Conservation (phyloP, 768 basidiomycete genomes). For the Lentinula lateritia region DNA sequence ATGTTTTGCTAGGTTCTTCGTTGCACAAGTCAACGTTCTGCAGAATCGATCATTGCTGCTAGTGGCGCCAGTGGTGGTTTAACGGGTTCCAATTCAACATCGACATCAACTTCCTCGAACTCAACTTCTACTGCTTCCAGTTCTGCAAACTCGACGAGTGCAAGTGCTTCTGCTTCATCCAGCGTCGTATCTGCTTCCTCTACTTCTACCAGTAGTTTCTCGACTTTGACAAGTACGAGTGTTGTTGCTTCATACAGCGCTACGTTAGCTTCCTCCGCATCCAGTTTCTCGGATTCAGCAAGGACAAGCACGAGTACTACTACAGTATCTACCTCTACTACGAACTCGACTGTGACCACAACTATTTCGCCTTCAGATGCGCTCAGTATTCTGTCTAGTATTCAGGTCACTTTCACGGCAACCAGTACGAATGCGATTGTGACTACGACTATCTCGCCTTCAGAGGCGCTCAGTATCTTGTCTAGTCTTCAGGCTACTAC, state of each 20-base stretch:
- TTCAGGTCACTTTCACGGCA: neutral
- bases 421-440: neutral
- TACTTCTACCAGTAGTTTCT: neutral
- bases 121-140: neutral
- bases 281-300: too few relatives aligned
- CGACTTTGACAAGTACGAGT: neutral
- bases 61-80: neutral
- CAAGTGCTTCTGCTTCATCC: neutral
- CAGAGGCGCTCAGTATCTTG: neutral
- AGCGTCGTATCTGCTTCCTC: neutral
- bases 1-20: neutral
- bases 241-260: neutral
- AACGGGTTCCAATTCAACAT: neutral
- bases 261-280: neutral
- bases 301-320: neutral
- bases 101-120: neutral
- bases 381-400: neutral
- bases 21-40: neutral
- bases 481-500: neutral
- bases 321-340: neutral
- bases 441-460: neutral
- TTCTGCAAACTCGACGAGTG: neutral
- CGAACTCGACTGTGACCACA: neutral
- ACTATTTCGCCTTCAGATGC: neutral
- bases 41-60: neutral